phyloP scores from a whole-genome alignment of 2,329 filamentous ascomycete genomes.

The Esteya vermicola region DNA sequence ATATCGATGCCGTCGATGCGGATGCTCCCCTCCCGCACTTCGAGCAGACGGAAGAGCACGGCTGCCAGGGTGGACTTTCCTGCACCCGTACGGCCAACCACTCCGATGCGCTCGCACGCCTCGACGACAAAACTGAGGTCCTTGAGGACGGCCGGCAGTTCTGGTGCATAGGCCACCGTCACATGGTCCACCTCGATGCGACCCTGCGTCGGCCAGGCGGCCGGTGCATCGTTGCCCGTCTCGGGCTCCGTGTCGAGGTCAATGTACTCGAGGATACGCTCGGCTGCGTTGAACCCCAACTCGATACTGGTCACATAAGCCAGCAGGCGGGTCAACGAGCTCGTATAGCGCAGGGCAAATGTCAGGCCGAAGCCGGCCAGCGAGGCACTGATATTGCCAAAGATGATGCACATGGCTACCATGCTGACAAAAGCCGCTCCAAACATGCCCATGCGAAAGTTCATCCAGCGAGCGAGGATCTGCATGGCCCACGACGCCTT shows the following conservation, averaged over 20 bases:
- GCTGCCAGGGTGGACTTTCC: conserved; percentile 53
- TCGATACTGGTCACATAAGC: conserved; percentile 22
- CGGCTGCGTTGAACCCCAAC: conserved; percentile 26
- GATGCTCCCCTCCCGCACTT: conserved; percentile 26
- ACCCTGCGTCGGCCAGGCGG: conserved; percentile 26
- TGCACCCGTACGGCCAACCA: conserved; percentile 51
- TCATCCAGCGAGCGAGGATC: conserved; percentile 21
- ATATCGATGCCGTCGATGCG: conserved; percentile 37
- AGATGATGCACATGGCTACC: conserved; percentile 21
- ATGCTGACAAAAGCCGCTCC: conserved; percentile 23
- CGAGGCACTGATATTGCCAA: conserved; percentile 20
- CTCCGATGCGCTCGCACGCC: conserved; percentile 46
- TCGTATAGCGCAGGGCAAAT: conserved; percentile 23
- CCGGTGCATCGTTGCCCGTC: conserved; percentile 19
- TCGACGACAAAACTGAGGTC: conserved; percentile 21
- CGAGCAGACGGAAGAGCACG: conserved; percentile 45
- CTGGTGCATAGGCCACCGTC: conserved; percentile 20
- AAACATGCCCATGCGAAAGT: conserved; percentile 23
- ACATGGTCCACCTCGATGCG: conserved; percentile 23
- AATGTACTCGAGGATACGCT: conserved; percentile 28
- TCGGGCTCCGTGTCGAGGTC: conserved; percentile 23
- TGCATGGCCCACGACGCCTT: conserved; percentile 19
- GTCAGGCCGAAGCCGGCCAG: conserved; percentile 25
- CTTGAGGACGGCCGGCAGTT: conserved; percentile 22
- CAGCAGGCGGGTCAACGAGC: conserved; percentile 19